A percentile compares a stretch with the other conserved stretches of the same genome.
phyloP scores from a whole-genome alignment of 2,329 filamentous ascomycete species.

The Colletotrichum aenigma region DNA sequence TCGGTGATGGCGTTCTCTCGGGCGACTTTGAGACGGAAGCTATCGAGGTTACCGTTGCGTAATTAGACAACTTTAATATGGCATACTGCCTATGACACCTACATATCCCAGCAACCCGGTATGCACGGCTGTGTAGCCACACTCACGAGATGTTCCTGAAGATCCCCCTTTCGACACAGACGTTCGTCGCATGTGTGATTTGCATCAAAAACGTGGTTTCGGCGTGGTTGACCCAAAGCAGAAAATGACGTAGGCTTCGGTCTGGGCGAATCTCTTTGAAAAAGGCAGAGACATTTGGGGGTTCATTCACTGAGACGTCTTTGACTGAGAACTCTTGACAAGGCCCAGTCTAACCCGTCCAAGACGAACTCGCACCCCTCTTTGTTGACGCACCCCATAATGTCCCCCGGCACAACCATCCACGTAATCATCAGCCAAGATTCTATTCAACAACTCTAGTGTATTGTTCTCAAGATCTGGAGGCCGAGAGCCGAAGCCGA shows the following conservation, averaged over 20 bases:
- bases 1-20: conserved; percentile 15
- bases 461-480: background rate
- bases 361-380: background rate
- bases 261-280: background rate
- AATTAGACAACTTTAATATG: background rate
- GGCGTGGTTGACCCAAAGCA: background rate
- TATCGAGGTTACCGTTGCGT: conserved; percentile 5
- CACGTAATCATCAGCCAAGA: background rate
- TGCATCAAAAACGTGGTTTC: background rate
- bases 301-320: background rate
- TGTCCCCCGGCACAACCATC: background rate
- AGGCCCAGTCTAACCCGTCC: background rate
- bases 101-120: background rate
- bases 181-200: background rate
- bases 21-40: conserved; percentile 17
- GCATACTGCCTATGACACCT: background rate
- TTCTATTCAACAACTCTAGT: background rate
- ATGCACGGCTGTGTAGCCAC: background rate
- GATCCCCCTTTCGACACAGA: background rate
- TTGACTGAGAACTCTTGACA: background rate
- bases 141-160: background rate
- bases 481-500: background rate
- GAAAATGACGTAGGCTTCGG: background rate
- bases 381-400: background rate
- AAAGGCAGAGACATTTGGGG: background rate